Base-by-base conservation (phyloP, 352 stramenopile genomes). In the Lagenidium giganteum region DNA sequence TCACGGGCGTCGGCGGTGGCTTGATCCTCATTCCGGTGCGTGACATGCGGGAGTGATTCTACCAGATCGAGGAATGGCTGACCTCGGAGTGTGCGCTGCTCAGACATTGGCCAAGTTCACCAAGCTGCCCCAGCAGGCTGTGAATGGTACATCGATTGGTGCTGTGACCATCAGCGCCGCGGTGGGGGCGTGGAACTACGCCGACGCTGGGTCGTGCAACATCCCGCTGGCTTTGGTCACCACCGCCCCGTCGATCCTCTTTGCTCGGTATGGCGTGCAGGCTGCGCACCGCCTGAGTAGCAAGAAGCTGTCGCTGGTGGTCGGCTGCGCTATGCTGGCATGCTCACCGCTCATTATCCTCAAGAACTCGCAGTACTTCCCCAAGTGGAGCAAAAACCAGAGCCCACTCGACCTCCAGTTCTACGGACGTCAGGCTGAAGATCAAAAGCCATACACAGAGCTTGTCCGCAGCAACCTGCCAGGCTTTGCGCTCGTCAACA, bases 41-140 rank as follows among this genome's bases (percentile, higher is more conserved):
- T 50, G 6, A n/a, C 36, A 31, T 42, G 26, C n/a, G 36, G 18
- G 36, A 14, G 28, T 32, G 28, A 14, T 32, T 32, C n/a, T n/a
- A n/a, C n/a, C 28, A 32, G 6, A 9, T 31, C 4, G 22, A 6
- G 6, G 9, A 29, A n/a, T 7, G 11, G 14, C 13, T 18, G 4
- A 3, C 4, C 14, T 18, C 26, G 0, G 25, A 13, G 28, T 28
- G 18, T 7, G 7, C 26, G 7, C 24, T 54, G 37, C 13, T 27
- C 51, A 92, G 79, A 76, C 70, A 8, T 57, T 93, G 50, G 81
- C 78, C 47, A 87, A 83, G 54, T 90, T 83, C 61, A 91, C 81
- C 22, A 75, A 58, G 9, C 54, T 93, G 20, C 55, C 78, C 11
- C 81, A 93, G 56, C 81, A 93, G 36, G 71, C 74, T 2, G 70